phyloP scores from a whole-genome alignment of 1,139 yeast genomes.

The Yamadazyma sp. region DNA sequence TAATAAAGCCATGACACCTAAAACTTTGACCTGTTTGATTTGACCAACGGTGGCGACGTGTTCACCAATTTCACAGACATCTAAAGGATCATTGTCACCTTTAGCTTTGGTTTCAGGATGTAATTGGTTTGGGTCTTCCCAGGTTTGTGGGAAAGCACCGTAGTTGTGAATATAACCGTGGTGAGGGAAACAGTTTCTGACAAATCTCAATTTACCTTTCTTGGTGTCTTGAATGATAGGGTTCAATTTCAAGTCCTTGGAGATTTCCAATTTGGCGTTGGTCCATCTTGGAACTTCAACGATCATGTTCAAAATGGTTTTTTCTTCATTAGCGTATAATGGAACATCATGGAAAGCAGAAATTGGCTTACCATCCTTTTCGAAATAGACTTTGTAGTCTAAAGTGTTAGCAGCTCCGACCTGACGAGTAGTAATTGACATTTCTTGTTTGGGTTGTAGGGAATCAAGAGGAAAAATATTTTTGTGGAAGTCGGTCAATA shows the following conservation, averaged over 20 bases:
- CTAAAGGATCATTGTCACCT: constrained; percentile 97
- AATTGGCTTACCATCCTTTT: constrained; percentile 47
- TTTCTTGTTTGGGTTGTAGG: constrained; percentile 18
- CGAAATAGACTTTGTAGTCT: constrained; percentile 76
- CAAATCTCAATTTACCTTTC: constrained; percentile 83
- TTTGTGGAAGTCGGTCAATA: constrained; percentile 1
- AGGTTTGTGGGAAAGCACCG: constrained; percentile 98
- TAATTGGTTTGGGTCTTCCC: constrained; percentile 70
- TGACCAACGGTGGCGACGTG: constrained; percentile 68
- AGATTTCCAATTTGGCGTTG: constrained; percentile 89
- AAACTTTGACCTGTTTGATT: constrained; percentile 79
- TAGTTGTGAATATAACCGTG: constrained; percentile 95
- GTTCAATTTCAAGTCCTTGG: constrained; percentile 70
- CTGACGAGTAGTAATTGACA: constrained; percentile 79
- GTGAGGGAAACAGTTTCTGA: constrained; percentile 92
- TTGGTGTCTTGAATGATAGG: constrained; percentile 94
- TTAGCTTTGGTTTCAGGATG: constrained; percentile 79
- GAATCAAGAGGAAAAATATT: constrained; percentile 5
- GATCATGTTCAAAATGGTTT: constrained; percentile 76
- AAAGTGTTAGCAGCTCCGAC: constrained; percentile 90
- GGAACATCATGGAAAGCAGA: constrained; percentile 86
- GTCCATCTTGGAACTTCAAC: constrained; percentile 97
- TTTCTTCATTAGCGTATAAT: constrained; percentile 60
- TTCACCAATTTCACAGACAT: constrained; percentile 92
- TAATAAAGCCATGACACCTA: constrained; percentile 90